phyloP scores from a whole-genome alignment of 805 yeast genomes.

The Zygoascus ofunaensis region DNA sequence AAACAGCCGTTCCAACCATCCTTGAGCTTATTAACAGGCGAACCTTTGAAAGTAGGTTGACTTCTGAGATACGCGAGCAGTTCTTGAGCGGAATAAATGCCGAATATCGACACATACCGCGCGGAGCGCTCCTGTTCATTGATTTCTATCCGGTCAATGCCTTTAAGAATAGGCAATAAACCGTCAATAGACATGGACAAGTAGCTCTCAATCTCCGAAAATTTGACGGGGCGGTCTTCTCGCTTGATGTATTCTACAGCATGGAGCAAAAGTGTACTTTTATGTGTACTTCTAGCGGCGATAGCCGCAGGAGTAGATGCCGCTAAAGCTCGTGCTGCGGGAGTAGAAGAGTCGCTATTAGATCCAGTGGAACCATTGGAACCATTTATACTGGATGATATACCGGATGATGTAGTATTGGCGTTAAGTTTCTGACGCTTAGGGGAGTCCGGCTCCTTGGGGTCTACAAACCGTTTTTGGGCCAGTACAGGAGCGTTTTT shows the following conservation, averaged over 20 bases:
- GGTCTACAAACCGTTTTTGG: conserved; percentile 15
- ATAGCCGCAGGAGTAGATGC: conserved; percentile 27
- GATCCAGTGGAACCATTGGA: not conserved
- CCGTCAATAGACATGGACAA: conserved; percentile 55
- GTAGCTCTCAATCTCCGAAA: conserved; percentile 57
- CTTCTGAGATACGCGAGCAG: conserved; percentile 61
- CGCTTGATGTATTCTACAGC: conserved; percentile 83
- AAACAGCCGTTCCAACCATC: conserved; percentile 95
- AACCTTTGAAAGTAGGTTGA: conserved; percentile 83
- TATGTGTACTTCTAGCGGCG: conserved; percentile 43
- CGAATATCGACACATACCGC: conserved; percentile 82
- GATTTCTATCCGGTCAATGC: conserved; percentile 67
- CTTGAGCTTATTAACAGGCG: conserved; percentile 65
- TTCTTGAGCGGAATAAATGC: conserved; percentile 73
- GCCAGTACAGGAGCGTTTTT: conserved; percentile 41
- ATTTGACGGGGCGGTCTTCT: conserved; percentile 58
- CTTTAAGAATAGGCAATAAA: conserved; percentile 60
- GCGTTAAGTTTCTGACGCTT: conserved; percentile 1
- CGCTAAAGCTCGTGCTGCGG: conserved; percentile 14
- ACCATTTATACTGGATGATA: not conserved
- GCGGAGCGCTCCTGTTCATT: conserved; percentile 54
- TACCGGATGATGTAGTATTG: too few relatives aligned
- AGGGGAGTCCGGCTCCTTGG: conserved; percentile 12
- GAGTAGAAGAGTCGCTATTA: not conserved
- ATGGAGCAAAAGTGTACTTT: conserved; percentile 77